A percentile compares a stretch with the other conserved stretches of the same genome.
phyloP scores from a whole-genome alignment of 768 basidiomycete species.

The Kwoniella europaea region DNA sequence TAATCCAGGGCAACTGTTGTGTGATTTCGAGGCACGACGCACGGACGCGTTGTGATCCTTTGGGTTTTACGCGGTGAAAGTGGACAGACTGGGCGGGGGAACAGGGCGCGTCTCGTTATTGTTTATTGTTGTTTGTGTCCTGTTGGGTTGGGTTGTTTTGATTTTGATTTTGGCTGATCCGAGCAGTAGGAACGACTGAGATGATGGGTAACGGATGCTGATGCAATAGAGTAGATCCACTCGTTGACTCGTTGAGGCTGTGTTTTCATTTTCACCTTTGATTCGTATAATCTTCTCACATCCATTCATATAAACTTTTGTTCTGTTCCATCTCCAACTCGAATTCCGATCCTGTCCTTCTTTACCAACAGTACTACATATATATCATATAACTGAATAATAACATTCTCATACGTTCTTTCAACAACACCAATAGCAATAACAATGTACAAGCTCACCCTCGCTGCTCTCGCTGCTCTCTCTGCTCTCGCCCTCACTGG shows the following conservation, averaged over 20 bases:
- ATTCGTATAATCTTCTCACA: background rate
- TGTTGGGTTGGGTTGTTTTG: background rate
- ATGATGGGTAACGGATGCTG: background rate
- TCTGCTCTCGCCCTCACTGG: constrained; percentile 65
- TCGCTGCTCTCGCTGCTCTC: constrained; percentile 51
- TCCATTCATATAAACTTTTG: background rate
- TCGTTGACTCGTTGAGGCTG: background rate
- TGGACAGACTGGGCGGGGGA: background rate
- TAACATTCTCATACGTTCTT: background rate
- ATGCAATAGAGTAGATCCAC: background rate
- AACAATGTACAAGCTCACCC: constrained; percentile 30
- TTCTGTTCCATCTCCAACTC: background rate
- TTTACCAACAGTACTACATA: background rate
- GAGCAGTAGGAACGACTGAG: background rate
- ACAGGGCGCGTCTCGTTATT: constrained; percentile 4
- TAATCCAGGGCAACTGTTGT: background rate
- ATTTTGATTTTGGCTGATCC: background rate
- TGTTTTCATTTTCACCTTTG: background rate
- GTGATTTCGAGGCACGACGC: background rate
- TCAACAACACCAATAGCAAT: constrained; percentile 5
- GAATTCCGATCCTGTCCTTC: background rate
- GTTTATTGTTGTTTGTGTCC: constrained; percentile 5
- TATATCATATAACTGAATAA: background rate
- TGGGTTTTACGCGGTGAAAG: background rate
- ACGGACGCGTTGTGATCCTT: background rate